Evolutionary conservation across 768 basidiomycete species (phyloP).

Genomic region (Collybia nuda): DNA sequence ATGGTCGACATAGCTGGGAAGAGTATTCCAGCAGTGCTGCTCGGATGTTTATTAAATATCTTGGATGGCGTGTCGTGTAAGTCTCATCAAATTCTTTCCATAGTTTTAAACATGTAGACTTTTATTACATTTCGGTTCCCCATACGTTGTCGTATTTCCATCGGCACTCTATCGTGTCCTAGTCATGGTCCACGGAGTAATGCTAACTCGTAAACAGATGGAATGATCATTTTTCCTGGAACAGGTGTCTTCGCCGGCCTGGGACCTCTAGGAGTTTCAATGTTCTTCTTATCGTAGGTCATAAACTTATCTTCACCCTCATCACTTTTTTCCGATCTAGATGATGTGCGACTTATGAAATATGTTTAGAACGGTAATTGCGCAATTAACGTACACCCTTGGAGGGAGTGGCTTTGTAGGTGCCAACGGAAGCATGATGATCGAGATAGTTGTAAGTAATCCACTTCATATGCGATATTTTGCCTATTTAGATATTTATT

Average conservation of each 20-base stretch:
- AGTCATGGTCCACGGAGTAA: neutral
- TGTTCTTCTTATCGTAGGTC: constrained; percentile 86
- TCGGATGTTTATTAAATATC: constrained; percentile 85
- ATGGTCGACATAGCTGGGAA: constrained; percentile 28
- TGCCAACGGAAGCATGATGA: constrained; percentile 97
- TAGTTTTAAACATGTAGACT: neutral
- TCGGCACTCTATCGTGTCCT: neutral
- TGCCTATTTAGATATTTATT: neutral
- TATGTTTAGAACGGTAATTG: constrained; percentile 58
- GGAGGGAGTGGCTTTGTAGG: constrained; percentile 90
- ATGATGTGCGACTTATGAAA: neutral
- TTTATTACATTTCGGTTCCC: too few species aligned
- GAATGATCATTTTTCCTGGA: constrained; percentile 95
- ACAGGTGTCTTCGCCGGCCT: constrained; percentile 76
- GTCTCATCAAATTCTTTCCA: constrained; percentile 22
- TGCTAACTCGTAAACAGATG: constrained; percentile 49
- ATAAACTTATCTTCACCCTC: neutral
- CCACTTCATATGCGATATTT: neutral
- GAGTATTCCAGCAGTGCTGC: constrained; percentile 78
- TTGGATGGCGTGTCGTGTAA: constrained; percentile 91
- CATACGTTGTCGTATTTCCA: too few species aligned
- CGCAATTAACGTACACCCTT: constrained; percentile 82
- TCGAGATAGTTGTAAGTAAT: constrained; percentile 85
- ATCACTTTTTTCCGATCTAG: constrained; percentile 4
- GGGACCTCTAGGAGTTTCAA: constrained; percentile 88